Conservation (phyloP, 169 alveolate genomes). For the Plasmodium ovale region DNA sequence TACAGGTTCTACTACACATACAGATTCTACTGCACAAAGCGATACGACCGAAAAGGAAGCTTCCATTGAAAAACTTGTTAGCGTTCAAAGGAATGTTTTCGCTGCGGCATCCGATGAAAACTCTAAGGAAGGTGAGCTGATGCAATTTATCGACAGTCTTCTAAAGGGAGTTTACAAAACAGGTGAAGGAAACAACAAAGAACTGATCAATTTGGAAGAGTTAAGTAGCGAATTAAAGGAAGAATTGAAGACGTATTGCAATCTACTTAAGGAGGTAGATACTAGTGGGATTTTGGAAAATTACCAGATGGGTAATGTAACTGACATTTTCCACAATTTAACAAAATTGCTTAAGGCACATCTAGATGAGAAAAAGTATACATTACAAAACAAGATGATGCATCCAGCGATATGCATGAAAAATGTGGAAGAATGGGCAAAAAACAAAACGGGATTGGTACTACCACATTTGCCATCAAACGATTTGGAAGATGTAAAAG, state of each 20-base stretch:
- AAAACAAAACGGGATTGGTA: not conserved
- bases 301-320: not conserved
- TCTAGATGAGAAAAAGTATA: not conserved
- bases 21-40: slow-evolving; percentile 13
- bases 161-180: not conserved
- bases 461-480: not conserved
- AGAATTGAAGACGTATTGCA: not conserved
- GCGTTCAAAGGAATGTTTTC: not conserved
- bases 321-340: not conserved
- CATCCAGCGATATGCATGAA: not conserved
- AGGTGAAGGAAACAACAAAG: not conserved
- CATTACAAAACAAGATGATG: not conserved
- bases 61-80: not conserved
- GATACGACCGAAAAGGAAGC: too few species aligned
- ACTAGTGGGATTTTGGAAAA: not conserved
- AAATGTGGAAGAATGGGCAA: not conserved
- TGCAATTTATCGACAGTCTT: not conserved
- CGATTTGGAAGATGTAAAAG: not conserved
- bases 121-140: not conserved
- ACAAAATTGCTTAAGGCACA: not conserved
- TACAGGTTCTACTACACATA: too few species aligned
- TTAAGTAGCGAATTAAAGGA: not conserved
- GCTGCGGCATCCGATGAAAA: not conserved
- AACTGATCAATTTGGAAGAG: not conserved
- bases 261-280: not conserved